These are phyloP conservation scores for Fraxinus baroniana DNA, from an alignment of 305 asterid species.

Conservation along the genomic window DNA sequence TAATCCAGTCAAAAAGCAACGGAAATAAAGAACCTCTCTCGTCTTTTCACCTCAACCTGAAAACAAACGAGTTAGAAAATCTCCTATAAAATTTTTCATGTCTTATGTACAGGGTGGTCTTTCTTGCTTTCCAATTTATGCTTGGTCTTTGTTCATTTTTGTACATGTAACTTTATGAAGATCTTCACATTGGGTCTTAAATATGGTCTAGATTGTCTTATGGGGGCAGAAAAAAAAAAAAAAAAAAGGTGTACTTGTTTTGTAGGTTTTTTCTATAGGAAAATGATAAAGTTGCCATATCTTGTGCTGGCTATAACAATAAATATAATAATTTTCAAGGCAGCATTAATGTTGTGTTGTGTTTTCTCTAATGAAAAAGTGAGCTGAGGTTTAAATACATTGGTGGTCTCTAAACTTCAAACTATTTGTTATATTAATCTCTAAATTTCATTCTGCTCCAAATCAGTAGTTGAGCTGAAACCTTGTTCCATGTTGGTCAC, in stretches of 20 bases:
- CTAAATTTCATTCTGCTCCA: background rate
- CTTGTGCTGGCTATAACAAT: conserved; percentile 12
- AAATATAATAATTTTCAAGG: background rate
- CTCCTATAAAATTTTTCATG: background rate
- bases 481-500: background rate
- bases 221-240: background rate
- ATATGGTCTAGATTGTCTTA: conserved; percentile 20
- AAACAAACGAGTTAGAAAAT: conserved; percentile 3
- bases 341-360: background rate
- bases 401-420: background rate
- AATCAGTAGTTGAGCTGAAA: background rate
- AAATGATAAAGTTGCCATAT: conserved; percentile 8
- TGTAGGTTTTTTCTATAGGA: conserved; percentile 32
- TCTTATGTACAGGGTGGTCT: conserved; percentile 10
- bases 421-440: background rate
- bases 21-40: conserved; percentile 40
- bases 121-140: conserved; percentile 22
- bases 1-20: conserved; percentile 47
- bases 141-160: conserved; percentile 20
- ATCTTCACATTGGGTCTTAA: background rate
- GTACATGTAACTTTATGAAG: conserved; percentile 33
- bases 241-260: conserved; percentile 18
- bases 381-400: background rate
- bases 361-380: background rate
- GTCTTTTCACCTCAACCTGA: conserved; percentile 9